phyloP scores from a whole-genome alignment of 169 alveolate species.

The Perkinsus chesapeaki region DNA sequence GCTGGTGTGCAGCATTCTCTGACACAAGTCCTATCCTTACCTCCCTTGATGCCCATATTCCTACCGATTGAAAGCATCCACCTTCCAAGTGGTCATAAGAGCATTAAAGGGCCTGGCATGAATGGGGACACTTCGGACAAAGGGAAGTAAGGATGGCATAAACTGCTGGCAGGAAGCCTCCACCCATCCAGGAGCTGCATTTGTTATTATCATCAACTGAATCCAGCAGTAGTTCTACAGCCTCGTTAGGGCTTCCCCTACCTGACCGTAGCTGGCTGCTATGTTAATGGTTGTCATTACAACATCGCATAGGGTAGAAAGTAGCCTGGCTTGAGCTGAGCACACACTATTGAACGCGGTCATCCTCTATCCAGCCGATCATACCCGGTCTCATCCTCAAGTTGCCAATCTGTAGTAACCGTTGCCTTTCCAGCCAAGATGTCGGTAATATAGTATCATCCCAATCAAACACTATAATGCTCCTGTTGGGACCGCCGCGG shows the following conservation, averaged over 20 bases:
- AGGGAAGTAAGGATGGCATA: slow-evolving; percentile 18
- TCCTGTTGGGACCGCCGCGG: neutral
- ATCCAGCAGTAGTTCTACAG: slow-evolving; percentile 12
- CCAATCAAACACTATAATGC: slow-evolving; percentile 35
- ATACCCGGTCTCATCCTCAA: neutral
- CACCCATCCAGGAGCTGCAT: slow-evolving; percentile 38
- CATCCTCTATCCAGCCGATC: neutral
- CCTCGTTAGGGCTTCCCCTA: slow-evolving; percentile 5
- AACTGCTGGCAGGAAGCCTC: slow-evolving; percentile 24
- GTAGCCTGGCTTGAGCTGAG: neutral
- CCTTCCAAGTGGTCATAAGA: neutral
- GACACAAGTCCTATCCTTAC: neutral
- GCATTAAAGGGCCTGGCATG: slow-evolving; percentile 9
- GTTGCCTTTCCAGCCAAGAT: slow-evolving; percentile 22
- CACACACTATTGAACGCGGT: neutral
- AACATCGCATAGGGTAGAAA: neutral
- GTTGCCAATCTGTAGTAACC: slow-evolving; percentile 1
- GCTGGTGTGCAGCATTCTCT: neutral
- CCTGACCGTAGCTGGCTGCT: slow-evolving; percentile 11
- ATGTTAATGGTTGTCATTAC: neutral
- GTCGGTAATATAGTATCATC: slow-evolving; percentile 35
- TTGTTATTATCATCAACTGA: slow-evolving; percentile 29
- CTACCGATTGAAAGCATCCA: neutral
- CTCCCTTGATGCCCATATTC: neutral
- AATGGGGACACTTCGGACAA: slow-evolving; percentile 16